A percentile compares a stretch with the other conserved stretches of the same genome.
These are phyloP conservation scores for Trematosphaeria pertusa DNA, from an alignment of 2,329 filamentous ascomycete species.

Conservation along the genomic window DNA sequence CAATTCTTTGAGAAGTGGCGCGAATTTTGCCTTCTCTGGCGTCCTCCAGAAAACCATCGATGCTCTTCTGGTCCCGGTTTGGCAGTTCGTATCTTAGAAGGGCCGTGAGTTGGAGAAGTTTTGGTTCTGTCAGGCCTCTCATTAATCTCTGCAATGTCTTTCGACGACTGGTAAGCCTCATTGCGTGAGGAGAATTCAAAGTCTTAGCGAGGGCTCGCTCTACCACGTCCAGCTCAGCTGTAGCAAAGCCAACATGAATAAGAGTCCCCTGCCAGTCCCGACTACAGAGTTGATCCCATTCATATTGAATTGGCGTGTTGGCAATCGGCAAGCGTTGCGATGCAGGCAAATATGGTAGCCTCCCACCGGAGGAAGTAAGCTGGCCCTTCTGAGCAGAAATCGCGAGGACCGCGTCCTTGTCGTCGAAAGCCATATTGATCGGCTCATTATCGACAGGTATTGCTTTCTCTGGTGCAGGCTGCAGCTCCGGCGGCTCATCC, in stretches of 20 bases:
- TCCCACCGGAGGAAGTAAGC: neutral
- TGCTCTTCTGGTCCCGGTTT: conserved; percentile 26
- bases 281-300: conserved; percentile 33
- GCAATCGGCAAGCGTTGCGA: conserved; percentile 28
- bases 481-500: conserved; percentile 19
- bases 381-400: conserved; percentile 6
- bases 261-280: conserved; percentile 37
- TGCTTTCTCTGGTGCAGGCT: conserved; percentile 14
- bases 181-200: conserved; percentile 1
- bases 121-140: conserved; percentile 27
- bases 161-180: conserved; percentile 20
- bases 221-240: conserved; percentile 32
- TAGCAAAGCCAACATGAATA: conserved; percentile 44
- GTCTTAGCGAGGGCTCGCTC: conserved; percentile 21
- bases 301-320: conserved; percentile 13
- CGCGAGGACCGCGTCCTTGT: conserved; percentile 29
- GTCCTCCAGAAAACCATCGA: conserved; percentile 42
- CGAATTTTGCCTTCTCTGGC: conserved; percentile 27
- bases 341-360: conserved; percentile 35
- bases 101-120: conserved; percentile 25
- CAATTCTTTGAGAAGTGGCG: conserved; percentile 26
- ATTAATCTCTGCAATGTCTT: conserved; percentile 33
- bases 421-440: conserved; percentile 25
- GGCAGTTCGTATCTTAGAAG: conserved; percentile 22
- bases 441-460: conserved; percentile 25